Evolutionary conservation across 2,329 filamentous ascomycete species (phyloP).

Genomic region (Teratosphaeria destructans): DNA sequence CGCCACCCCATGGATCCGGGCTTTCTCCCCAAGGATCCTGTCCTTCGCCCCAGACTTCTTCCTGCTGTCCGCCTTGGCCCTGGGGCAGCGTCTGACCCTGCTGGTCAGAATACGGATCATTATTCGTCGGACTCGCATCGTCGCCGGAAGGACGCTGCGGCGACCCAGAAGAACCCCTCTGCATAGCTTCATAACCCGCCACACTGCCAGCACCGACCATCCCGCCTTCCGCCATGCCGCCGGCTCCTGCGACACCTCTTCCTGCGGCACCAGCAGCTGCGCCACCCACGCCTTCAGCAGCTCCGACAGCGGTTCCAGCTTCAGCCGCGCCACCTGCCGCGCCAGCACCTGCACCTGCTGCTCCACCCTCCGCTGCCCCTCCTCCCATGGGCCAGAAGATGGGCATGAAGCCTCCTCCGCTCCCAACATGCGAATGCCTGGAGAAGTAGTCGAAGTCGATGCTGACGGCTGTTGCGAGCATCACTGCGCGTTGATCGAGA

Average conservation of each 20-base stretch:
- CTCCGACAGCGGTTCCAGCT: constrained; percentile 29
- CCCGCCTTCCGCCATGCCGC: constrained; percentile 22
- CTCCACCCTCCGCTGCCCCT: constrained; percentile 27
- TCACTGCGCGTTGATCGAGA: constrained; percentile 54
- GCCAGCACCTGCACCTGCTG: constrained; percentile 23
- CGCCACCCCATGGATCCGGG: constrained; percentile 21
- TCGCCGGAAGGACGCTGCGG: constrained; percentile 8
- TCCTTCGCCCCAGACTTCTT: constrained; percentile 4
- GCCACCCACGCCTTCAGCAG: constrained; percentile 23
- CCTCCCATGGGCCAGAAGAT: constrained; percentile 38
- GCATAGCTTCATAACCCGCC: constrained; percentile 55
- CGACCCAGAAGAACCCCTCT: constrained; percentile 35
- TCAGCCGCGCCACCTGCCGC: constrained; percentile 31
- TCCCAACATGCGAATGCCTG: constrained; percentile 42
- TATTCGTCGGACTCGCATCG: constrained; percentile 23
- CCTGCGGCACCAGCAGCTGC: constrained; percentile 9
- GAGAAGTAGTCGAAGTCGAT: constrained; percentile 61
- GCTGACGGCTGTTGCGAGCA: constrained; percentile 55
- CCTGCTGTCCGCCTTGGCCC: constrained; percentile 1
- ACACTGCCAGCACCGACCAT: constrained; percentile 46
- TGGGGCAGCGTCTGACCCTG: not conserved
- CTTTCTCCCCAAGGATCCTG: constrained; percentile 10
- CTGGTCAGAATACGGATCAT: constrained; percentile 14
- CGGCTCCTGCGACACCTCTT: constrained; percentile 30
- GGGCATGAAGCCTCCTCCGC: constrained; percentile 40